A percentile compares a stretch with the other conserved stretches of the same genome.
These are phyloP conservation scores for Passalora sequoiae DNA, from an alignment of 2,329 filamentous ascomycete genomes.

Conservation along the genomic window DNA sequence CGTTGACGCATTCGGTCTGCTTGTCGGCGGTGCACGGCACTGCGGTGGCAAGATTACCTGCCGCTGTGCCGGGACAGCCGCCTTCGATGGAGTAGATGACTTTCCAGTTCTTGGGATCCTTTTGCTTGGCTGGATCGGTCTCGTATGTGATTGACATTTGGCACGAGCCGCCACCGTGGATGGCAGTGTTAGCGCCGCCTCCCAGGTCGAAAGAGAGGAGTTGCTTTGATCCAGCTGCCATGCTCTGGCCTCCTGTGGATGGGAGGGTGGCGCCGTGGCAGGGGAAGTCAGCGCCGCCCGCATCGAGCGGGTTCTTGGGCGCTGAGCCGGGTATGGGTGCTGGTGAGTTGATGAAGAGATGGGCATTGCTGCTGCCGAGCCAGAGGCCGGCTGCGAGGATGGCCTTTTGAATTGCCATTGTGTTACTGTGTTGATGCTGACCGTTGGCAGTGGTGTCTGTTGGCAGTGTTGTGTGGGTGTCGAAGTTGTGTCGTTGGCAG, in stretches of 20 bases:
- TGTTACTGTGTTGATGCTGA: slow-evolving; percentile 19
- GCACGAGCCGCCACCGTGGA: slow-evolving; percentile 88
- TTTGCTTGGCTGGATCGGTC: slow-evolving; percentile 54
- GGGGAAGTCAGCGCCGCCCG: slow-evolving; percentile 65
- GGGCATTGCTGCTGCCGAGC: slow-evolving; percentile 59
- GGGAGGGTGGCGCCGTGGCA: slow-evolving; percentile 62
- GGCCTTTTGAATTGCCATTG: slow-evolving; percentile 8
- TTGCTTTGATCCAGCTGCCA: slow-evolving; percentile 59
- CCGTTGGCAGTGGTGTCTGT: slow-evolving; percentile 12
- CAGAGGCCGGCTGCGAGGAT: slow-evolving; percentile 49
- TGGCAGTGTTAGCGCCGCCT: slow-evolving; percentile 57
- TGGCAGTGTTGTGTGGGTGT: too few species aligned
- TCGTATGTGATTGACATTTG: slow-evolving; percentile 85
- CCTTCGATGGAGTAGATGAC: slow-evolving; percentile 86
- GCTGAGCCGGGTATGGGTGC: slow-evolving; percentile 51
- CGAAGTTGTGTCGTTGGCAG: too few species aligned
- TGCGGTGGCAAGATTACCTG: slow-evolving; percentile 50
- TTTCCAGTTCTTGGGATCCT: slow-evolving; percentile 63
- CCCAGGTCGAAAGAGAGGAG: slow-evolving; percentile 54
- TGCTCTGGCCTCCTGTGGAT: slow-evolving; percentile 48
- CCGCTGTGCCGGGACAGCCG: slow-evolving; percentile 65
- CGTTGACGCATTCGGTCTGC: slow-evolving; percentile 35
- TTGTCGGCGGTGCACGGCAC: slow-evolving; percentile 26
- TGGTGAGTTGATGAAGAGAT: slow-evolving; percentile 70
- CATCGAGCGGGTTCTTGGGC: slow-evolving; percentile 60